A percentile compares a stretch with the other conserved stretches of the same genome.
Conservation (phyloP, 163 green algal species). For the Scenedesmus sp. region DNA sequence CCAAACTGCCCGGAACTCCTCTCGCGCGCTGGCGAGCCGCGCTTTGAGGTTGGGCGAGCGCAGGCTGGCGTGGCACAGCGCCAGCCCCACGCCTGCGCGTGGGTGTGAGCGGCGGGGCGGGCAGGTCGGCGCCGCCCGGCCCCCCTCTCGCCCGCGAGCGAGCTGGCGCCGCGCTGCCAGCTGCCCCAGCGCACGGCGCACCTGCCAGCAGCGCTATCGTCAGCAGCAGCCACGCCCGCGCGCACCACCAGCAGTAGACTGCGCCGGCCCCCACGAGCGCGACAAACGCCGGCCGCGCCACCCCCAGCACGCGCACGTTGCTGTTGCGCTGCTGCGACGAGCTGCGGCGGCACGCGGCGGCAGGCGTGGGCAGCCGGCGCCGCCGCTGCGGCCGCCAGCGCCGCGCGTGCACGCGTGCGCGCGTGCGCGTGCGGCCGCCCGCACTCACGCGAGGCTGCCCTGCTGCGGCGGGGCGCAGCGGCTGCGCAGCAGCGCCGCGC, state of each 20-base stretch:
- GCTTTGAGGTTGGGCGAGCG: conserved; percentile 80
- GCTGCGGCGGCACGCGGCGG: too few relatives aligned
- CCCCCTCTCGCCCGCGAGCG: too few relatives aligned
- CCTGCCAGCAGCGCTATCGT: conserved; percentile 49
- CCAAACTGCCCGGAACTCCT: conserved; percentile 83
- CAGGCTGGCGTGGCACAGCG: conserved; percentile 67
- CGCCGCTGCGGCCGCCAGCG: background rate
- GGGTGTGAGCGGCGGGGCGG: background rate
- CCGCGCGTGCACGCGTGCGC: background rate
- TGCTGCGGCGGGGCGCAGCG: conserved; percentile 1
- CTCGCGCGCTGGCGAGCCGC: conserved; percentile 62
- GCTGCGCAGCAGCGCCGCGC: conserved; percentile 37
- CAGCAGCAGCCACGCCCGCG: conserved; percentile 50
- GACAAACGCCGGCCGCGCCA: conserved; percentile 53
- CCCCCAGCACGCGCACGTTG: conserved; percentile 33
- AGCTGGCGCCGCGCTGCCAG: background rate
- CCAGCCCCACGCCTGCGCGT: conserved; percentile 47
- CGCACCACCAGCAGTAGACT: conserved; percentile 49
- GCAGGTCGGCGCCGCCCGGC: too few relatives aligned
- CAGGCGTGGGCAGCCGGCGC: background rate
- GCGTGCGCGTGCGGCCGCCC: background rate
- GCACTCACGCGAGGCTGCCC: conserved; percentile 41
- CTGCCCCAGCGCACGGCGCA: conserved; percentile 23
- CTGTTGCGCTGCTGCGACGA: conserved; percentile 12
- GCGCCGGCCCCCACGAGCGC: conserved; percentile 15